Percentiles rank a stretch among this genome's conserved stretches.
Conservation (phyloP, 768 basidiomycete genomes). For the Fibroporia radiculosa region DNA sequence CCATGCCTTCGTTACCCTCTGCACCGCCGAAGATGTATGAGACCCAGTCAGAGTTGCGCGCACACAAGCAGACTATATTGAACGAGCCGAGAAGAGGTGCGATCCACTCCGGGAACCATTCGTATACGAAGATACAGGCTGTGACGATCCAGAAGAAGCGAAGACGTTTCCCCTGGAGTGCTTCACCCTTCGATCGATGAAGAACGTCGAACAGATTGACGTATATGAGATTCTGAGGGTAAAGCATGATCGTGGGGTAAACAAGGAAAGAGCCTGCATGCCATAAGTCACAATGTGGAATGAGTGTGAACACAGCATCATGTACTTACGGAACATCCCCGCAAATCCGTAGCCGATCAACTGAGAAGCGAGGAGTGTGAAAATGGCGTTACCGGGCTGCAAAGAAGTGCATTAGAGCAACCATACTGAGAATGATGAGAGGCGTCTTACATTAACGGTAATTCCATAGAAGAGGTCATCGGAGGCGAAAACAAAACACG, state of each 20-base stretch:
- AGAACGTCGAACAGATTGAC: conserved; percentile 5
- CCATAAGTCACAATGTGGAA: neutral
- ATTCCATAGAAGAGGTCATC: conserved; percentile 6
- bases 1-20: conserved; percentile 5
- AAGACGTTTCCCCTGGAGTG: conserved; percentile 3
- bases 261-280: conserved; percentile 2
- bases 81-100: conserved; percentile 5
- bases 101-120: conserved; percentile 6
- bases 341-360: conserved; percentile 20
- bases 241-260: conserved; percentile 4
- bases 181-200: conserved; percentile 4
- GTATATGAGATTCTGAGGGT: conserved; percentile 6
- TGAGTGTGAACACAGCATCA: neutral
- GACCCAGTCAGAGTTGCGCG: conserved; percentile 6
- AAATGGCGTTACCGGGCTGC: conserved; percentile 15
- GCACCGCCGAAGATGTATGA: conserved; percentile 8
- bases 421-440: neutral
- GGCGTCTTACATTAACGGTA: conserved; percentile 1
- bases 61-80: conserved; percentile 4
- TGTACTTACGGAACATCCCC: conserved; percentile 12
- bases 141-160: conserved; percentile 5
- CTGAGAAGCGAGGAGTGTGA: conserved; percentile 22
- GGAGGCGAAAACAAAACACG: conserved; percentile 6
- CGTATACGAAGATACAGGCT: conserved; percentile 2
- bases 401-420: neutral